Percentiles rank a stretch among this genome's conserved stretches.
Conservation (phyloP, 768 basidiomycete genomes). For the Postia placenta region DNA sequence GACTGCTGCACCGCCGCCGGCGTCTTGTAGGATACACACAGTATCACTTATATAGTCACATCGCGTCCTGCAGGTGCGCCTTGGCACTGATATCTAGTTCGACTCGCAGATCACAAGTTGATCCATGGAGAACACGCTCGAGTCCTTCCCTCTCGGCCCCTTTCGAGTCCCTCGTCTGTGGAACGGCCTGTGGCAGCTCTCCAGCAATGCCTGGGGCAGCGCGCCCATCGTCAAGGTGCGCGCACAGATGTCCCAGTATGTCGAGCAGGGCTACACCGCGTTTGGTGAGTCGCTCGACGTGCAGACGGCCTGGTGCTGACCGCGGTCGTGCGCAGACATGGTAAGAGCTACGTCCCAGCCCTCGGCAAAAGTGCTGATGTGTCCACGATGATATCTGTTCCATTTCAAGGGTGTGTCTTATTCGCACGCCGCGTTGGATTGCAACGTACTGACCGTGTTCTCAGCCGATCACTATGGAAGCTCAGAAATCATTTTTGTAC, state of each 20-base stretch:
- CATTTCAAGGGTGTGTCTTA: constrained; percentile 3
- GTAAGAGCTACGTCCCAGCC: too few species aligned
- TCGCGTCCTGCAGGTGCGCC: too few species aligned
- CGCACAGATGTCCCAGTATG: constrained; percentile 59
- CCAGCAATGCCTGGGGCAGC: constrained; percentile 81
- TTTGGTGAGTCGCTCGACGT: constrained; percentile 39
- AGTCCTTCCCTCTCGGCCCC: constrained; percentile 19
- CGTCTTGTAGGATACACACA: too few species aligned
- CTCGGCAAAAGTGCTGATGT: too few species aligned
- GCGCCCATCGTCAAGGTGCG: constrained; percentile 61
- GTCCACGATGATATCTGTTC: not conserved
- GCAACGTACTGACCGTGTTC: not conserved
- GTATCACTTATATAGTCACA: too few species aligned
- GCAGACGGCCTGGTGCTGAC: not conserved
- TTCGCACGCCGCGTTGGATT: not conserved
- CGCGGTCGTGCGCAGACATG: not conserved
- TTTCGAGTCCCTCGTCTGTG: constrained; percentile 20
- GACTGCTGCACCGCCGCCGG: too few species aligned
- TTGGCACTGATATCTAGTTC: too few species aligned
- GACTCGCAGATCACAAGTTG: too few species aligned
- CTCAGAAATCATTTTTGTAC: constrained; percentile 75
- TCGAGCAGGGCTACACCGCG: constrained; percentile 55
- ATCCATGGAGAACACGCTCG: constrained; percentile 1
- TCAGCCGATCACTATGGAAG: constrained; percentile 85
- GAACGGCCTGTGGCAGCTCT: constrained; percentile 69